phyloP scores from a whole-genome alignment of 2,329 filamentous ascomycete genomes.

The Clarireedia homoeocarpa region DNA sequence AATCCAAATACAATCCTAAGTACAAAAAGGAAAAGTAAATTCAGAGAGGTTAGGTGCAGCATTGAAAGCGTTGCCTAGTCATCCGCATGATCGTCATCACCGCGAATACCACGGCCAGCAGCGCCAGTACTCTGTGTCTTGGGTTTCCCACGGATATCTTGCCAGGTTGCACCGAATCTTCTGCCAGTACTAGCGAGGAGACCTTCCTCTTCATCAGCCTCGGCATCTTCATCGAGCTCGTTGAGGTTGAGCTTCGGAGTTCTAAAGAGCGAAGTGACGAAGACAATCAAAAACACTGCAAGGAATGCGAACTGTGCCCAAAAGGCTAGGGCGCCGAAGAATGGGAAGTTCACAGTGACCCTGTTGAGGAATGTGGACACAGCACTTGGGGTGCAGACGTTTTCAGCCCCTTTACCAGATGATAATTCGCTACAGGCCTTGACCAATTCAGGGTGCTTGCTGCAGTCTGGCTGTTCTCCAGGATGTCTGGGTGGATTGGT shows the following conservation, averaged over 20 bases:
- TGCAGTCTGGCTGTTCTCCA: slow-evolving; percentile 68
- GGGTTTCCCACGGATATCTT: slow-evolving; percentile 59
- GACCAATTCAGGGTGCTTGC: slow-evolving; percentile 60
- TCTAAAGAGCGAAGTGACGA: slow-evolving; percentile 70
- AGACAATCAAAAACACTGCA: slow-evolving; percentile 72
- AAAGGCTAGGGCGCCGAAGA: slow-evolving; percentile 88
- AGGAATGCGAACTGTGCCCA: slow-evolving; percentile 95
- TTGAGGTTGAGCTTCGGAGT: slow-evolving; percentile 69
- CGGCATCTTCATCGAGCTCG: slow-evolving; percentile 79
- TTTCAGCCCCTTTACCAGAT: slow-evolving; percentile 59
- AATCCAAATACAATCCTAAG: neutral
- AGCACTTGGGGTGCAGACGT: slow-evolving; percentile 84
- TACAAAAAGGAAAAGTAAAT: neutral
- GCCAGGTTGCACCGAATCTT: slow-evolving; percentile 79
- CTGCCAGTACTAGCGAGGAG: slow-evolving; percentile 76
- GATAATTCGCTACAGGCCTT: slow-evolving; percentile 74
- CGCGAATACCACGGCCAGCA: slow-evolving; percentile 18
- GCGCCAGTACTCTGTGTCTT: slow-evolving; percentile 16
- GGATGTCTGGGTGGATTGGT: slow-evolving; percentile 57
- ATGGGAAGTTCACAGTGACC: slow-evolving; percentile 86
- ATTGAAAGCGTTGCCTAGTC: neutral
- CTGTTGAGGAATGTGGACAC: slow-evolving; percentile 91
- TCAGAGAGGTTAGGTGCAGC: neutral
- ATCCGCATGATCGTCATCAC: slow-evolving; percentile 15
- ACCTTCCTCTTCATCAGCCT: slow-evolving; percentile 89